Conservation (phyloP, 129 eudicot genomes). For the Ambrosia trifida region DNA sequence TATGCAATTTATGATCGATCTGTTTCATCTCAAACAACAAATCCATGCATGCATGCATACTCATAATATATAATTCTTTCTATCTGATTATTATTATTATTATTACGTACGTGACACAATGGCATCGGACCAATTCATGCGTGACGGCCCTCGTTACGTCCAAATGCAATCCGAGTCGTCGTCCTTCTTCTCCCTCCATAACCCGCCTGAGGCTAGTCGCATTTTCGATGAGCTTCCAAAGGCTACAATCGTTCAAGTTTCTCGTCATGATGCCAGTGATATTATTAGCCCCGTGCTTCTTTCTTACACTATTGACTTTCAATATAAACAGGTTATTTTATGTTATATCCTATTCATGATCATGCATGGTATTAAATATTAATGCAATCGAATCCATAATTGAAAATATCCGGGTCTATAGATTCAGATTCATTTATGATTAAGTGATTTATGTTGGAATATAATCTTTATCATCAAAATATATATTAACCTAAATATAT, state of each 20-base stretch:
- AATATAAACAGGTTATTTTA: constrained; percentile 70
- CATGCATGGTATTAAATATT: background rate
- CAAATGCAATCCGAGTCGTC: constrained; percentile 82
- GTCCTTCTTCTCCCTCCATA: constrained; percentile 61
- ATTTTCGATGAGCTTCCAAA: constrained; percentile 85
- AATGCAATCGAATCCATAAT: too few species aligned
- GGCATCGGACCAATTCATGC: constrained; percentile 70
- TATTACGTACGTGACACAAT: constrained; percentile 22
- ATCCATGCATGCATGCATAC: background rate
- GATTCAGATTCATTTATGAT: background rate
- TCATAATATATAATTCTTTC: background rate
- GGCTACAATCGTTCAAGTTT: constrained; percentile 72
- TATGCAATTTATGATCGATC: background rate
- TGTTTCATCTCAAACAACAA: constrained; percentile 14
- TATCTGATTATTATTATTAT: background rate
- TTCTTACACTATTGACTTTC: constrained; percentile 74
- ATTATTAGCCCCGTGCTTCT: constrained; percentile 73
- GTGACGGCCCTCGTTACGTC: constrained; percentile 56
- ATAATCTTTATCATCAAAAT: too few species aligned
- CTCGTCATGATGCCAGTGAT: constrained; percentile 87
- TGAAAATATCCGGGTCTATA: background rate
- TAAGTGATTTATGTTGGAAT: too few species aligned
- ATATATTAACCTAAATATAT: too few species aligned
- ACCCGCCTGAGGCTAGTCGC: constrained; percentile 57
- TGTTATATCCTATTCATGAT: background rate